Evolutionary conservation across 139 green algal genomes (phyloP).

Genomic region (Ettlia oleoabundans): DNA sequence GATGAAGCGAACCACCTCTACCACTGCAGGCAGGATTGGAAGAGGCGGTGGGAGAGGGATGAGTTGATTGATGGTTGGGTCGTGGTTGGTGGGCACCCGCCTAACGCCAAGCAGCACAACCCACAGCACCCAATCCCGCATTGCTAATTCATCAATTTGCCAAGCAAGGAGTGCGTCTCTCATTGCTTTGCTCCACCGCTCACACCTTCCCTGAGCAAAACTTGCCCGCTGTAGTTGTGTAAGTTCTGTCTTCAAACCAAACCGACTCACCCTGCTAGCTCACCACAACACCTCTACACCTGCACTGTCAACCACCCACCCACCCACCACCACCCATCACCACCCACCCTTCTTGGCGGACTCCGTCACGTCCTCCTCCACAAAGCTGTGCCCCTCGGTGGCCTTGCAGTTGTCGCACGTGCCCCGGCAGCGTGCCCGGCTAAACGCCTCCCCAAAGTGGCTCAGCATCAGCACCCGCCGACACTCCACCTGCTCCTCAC

Average conservation of each 20-base stretch:
- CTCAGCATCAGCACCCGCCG: slow-evolving; percentile 78
- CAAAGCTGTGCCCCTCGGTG: slow-evolving; percentile 29
- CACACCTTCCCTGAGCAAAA: too few species aligned
- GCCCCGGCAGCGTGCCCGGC: slow-evolving; percentile 54
- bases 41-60: neutral
- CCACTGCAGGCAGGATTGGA: neutral
- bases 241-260: neutral
- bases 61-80: neutral
- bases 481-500: slow-evolving; percentile 83
- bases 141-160: too few species aligned
- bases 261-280: neutral
- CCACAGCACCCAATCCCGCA: too few species aligned
- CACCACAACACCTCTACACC: neutral
- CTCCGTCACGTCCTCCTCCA: slow-evolving; percentile 61
- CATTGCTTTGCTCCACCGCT: too few species aligned
- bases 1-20: slow-evolving; percentile 31
- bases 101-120: too few species aligned
- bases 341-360: slow-evolving; percentile 51
- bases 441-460: slow-evolving; percentile 90
- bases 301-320: neutral
- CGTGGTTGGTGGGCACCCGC: neutral
- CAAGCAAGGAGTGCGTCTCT: too few species aligned
- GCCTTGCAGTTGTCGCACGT: slow-evolving; percentile 82
- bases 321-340: neutral
- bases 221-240: too few species aligned